Evolutionary conservation across 2,329 filamentous ascomycete species (phyloP).

Genomic region (Aspergillus sp.): DNA sequence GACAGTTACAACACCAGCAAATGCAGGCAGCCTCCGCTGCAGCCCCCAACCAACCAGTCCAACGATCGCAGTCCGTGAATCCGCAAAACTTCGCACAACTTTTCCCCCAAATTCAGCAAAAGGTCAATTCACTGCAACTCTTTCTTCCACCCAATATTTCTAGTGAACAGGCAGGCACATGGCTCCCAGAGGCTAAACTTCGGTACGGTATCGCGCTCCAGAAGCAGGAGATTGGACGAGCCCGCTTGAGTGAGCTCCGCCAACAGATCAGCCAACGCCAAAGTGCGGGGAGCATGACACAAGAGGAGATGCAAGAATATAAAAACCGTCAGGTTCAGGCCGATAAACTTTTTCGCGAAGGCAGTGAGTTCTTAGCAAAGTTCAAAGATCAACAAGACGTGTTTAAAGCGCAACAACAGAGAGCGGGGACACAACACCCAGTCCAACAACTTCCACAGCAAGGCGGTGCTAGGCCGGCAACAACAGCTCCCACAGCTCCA

Average conservation of each 20-base stretch:
- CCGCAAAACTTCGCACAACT: conserved; percentile 44
- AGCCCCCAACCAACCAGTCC: conserved; percentile 25
- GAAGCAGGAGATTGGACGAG: conserved; percentile 48
- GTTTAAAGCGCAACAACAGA: conserved; percentile 41
- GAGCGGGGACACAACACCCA: conserved; percentile 19
- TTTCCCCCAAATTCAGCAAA: conserved; percentile 46
- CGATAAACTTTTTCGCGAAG: conserved; percentile 44
- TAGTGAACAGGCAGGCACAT: conserved; percentile 44
- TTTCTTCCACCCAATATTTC: conserved; percentile 47
- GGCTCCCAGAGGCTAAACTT: conserved; percentile 48
- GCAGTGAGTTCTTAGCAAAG: conserved; percentile 47
- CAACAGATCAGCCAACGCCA: conserved; percentile 40
- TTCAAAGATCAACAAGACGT: conserved; percentile 51
- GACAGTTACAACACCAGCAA: conserved; percentile 35
- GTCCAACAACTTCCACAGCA: conserved; percentile 21
- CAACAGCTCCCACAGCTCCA: conserved; percentile 20
- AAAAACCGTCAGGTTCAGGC: conserved; percentile 42
- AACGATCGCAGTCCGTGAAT: conserved; percentile 36
- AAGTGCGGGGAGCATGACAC: conserved; percentile 38
- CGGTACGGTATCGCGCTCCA: conserved; percentile 51
- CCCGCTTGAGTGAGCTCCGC: conserved; percentile 44
- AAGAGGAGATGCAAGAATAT: conserved; percentile 45
- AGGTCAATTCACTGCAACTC: conserved; percentile 46
- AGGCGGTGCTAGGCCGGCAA: conserved; percentile 15
- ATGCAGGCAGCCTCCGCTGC: conserved; percentile 24